Percentiles rank a stretch among this genome's conserved stretches.
phyloP scores from a whole-genome alignment of 2,329 filamentous ascomycete species.

The Arthroderma uncinatum region DNA sequence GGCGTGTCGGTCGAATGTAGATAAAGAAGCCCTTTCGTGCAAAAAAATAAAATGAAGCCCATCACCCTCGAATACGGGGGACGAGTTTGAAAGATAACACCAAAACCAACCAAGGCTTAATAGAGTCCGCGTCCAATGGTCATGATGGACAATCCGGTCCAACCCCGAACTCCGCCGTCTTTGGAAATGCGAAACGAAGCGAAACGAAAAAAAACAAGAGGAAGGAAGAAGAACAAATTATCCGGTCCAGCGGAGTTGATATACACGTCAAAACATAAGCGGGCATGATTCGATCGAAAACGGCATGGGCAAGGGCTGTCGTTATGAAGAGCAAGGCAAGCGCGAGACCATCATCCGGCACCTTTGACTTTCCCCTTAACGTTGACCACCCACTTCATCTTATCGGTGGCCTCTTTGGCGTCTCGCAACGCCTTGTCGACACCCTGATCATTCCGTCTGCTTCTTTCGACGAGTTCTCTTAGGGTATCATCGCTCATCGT shows the following conservation, averaged over 20 bases:
- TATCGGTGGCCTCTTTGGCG: slow-evolving; percentile 32
- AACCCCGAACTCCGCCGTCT: slow-evolving; percentile 13
- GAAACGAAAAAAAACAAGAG: slow-evolving; percentile 9
- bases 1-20: no score
- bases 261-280: not conserved
- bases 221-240: not conserved
- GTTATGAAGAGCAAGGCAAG: not conserved
- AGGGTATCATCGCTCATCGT: slow-evolving; percentile 32
- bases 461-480: slow-evolving; percentile 23
- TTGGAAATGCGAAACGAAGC: slow-evolving; percentile 6
- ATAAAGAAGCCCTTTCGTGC: no score
- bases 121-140: not conserved
- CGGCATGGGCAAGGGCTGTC: not conserved
- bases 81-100: not conserved
- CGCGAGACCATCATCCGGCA: not conserved
- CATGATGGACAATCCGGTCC: slow-evolving; percentile 4
- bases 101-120: not conserved
- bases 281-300: not conserved
- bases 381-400: slow-evolving; percentile 41
- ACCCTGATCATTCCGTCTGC: slow-evolving; percentile 22
- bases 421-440: slow-evolving; percentile 31
- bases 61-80: no score
- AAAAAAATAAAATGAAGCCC: no score
- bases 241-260: not conserved
- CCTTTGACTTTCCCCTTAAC: slow-evolving; percentile 21